Evolutionary conservation across 2,329 filamentous ascomycete genomes (phyloP), one percentile per base, ranked within the genome.

Genomic region (Aureobasidium musti): DNA sequence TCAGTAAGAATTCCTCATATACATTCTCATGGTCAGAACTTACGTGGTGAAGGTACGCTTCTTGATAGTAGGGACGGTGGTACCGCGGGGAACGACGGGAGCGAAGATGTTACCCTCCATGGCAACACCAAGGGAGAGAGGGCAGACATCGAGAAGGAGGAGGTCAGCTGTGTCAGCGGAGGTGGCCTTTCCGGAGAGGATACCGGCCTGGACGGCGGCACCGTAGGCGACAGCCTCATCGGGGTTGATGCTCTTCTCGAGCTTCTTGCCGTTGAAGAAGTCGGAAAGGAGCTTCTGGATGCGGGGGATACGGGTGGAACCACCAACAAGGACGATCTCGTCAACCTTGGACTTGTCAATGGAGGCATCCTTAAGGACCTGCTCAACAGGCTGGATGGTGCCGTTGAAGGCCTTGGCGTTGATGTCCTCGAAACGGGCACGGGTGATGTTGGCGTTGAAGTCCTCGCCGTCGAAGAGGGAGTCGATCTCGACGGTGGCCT

Each of bases 71-170:
- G 74, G 74, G n/a, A 76, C 81, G 23, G 81, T 82, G 69, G 79
- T 74, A 39, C 81, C 80, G 73, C 82, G 80, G 70, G 91, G 83
- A 72, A 99, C 92, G 71, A 98, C 94, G 61, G 92, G 91, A 66
- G 94, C 94, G 79, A 97, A 98, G 82, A 98, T 97, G 85, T 97
- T 97, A 73, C 95, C 94, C 85, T 98, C 95, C 95, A 98, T 99
- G 78, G 94, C 95, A 73, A 99, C 94, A 90, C 95, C 95, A 37
- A 99, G 91, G 70, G 92, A 97, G 70, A 99, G 90, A 73, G 95
- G 95, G 76, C 93, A 89, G 76, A 99, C 95, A 82, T 99, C 95
- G 77, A 99, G 87, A 70, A 99, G 89, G 70, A 99, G 89, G 72
- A 99, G 90, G 80, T 98, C 95, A 70, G 90, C 86, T 69, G 94